Conservation (phyloP, 2,329 filamentous ascomycete genomes). For the Cryphonectria parasitica region DNA sequence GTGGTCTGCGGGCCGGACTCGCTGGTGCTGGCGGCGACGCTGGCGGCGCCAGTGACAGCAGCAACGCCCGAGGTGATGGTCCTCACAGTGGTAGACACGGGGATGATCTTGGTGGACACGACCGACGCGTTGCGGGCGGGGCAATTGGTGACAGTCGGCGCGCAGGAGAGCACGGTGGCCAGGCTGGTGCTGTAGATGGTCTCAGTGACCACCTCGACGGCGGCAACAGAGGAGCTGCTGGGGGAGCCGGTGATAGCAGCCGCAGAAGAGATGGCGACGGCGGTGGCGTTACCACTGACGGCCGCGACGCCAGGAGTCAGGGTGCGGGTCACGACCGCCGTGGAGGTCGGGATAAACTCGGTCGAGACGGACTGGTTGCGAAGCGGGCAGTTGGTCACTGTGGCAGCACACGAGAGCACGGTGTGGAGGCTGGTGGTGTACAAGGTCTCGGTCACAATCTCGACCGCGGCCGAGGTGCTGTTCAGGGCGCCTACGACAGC, state of each 20-base stretch:
- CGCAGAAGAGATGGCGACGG: neutral
- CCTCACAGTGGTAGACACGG: slow-evolving; percentile 26
- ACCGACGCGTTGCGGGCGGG: slow-evolving; percentile 28
- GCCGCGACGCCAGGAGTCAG: slow-evolving; percentile 17
- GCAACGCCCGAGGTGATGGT: slow-evolving; percentile 17
- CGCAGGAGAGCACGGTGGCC: slow-evolving; percentile 34
- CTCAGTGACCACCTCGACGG: slow-evolving; percentile 27
- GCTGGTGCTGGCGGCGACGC: neutral
- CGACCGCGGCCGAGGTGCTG: slow-evolving; percentile 5
- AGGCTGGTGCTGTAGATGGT: slow-evolving; percentile 29
- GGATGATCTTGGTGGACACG: slow-evolving; percentile 31
- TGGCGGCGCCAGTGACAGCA: slow-evolving; percentile 22
- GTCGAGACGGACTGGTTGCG: slow-evolving; percentile 27
- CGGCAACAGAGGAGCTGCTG: slow-evolving; percentile 14
- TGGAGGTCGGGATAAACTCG: slow-evolving; percentile 30
- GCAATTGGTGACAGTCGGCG: slow-evolving; percentile 34
- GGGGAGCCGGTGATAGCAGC: slow-evolving; percentile 10
- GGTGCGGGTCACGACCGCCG: slow-evolving; percentile 19
- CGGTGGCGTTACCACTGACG: slow-evolving; percentile 16
- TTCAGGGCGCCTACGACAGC: neutral
- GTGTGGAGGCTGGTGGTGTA: slow-evolving; percentile 31
- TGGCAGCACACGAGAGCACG: slow-evolving; percentile 34
- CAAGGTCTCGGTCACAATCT: slow-evolving; percentile 30
- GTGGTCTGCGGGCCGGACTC: slow-evolving; percentile 25
- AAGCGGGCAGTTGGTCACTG: slow-evolving; percentile 35